Percentiles rank a stretch among this genome's conserved stretches.
phyloP scores from a whole-genome alignment of 2,329 filamentous ascomycete species.

The Phaeosphaeria sp. region DNA sequence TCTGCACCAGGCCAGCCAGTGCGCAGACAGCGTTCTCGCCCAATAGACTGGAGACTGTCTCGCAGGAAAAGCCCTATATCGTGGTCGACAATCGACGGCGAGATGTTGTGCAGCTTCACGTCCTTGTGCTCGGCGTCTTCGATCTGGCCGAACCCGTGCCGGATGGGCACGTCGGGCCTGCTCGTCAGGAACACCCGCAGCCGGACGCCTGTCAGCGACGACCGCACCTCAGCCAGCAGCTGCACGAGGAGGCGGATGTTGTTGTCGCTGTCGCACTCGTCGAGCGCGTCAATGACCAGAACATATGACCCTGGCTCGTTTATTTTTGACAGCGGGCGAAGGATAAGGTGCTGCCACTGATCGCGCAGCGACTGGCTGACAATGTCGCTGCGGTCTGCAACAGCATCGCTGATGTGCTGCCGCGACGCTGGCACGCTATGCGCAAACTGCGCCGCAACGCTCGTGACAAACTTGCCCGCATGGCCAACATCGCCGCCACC shows the following conservation, averaged over 20 bases:
- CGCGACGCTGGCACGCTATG: conserved; percentile 5
- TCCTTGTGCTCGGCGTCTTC: conserved; percentile 7
- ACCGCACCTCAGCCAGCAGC: conserved; percentile 8
- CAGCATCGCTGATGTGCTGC: neutral
- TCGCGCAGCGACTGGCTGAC: conserved; percentile 16
- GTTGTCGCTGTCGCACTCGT: conserved; percentile 37
- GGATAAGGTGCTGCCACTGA: conserved; percentile 26
- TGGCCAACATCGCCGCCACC: conserved; percentile 17
- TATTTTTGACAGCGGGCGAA: conserved; percentile 14
- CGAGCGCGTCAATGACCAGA: conserved; percentile 37
- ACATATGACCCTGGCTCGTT: neutral
- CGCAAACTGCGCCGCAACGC: conserved; percentile 19
- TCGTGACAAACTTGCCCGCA: conserved; percentile 21
- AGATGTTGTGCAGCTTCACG: conserved; percentile 22
- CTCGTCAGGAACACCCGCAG: neutral
- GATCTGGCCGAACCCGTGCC: conserved; percentile 14
- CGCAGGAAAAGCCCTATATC: conserved; percentile 22
- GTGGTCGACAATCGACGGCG: conserved; percentile 14
- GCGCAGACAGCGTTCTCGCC: neutral
- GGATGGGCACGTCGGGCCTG: conserved; percentile 23
- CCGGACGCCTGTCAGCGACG: too few relatives aligned
- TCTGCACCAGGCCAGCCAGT: conserved; percentile 25
- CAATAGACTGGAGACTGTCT: conserved; percentile 12
- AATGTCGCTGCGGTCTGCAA: too few relatives aligned
- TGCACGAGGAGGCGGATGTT: conserved; percentile 17